A percentile compares a stretch with the other conserved stretches of the same genome.
Evolutionary conservation across 2,329 filamentous ascomycete genomes (phyloP).

Genomic region (Cordyceps tenuipes): DNA sequence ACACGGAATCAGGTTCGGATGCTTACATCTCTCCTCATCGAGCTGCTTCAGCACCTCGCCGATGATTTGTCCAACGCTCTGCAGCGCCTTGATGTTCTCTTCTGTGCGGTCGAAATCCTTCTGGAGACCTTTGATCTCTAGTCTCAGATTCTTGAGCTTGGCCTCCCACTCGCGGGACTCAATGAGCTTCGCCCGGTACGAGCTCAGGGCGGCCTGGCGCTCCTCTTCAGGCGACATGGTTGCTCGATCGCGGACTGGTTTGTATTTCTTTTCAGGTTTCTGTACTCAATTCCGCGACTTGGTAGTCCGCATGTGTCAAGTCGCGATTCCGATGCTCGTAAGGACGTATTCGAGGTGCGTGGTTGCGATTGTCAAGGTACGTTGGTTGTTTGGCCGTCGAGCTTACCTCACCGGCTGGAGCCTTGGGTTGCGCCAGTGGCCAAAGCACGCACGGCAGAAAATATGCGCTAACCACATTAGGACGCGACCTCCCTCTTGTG

Average conservation of each 20-base stretch:
- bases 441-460: conserved; percentile 10
- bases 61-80: conserved; percentile 98
- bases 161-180: conserved; percentile 98
- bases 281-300: not conserved
- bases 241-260: conserved; percentile 11
- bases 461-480: conserved; percentile 8
- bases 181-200: conserved; percentile 73
- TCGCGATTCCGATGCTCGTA: not conserved
- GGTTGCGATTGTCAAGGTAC: conserved; percentile 1
- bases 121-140: conserved; percentile 93
- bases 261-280: not conserved
- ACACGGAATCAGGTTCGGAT: not conserved
- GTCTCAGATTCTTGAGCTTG: conserved; percentile 85
- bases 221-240: conserved; percentile 48
- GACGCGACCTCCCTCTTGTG: not conserved
- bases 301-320: not conserved
- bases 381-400: conserved; percentile 14
- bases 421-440: conserved; percentile 13
- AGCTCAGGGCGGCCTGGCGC: conserved; percentile 62
- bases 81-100: conserved; percentile 98
- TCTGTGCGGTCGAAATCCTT: conserved; percentile 95
- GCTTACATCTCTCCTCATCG: conserved; percentile 94
- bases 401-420: conserved; percentile 35
- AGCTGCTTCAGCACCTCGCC: conserved; percentile 98
- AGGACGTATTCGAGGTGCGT: not conserved